Evolutionary conservation across 345 rosid species (phyloP), one percentile per base, ranked within the genome.

Genomic region (Gossypium thurberi): DNA sequence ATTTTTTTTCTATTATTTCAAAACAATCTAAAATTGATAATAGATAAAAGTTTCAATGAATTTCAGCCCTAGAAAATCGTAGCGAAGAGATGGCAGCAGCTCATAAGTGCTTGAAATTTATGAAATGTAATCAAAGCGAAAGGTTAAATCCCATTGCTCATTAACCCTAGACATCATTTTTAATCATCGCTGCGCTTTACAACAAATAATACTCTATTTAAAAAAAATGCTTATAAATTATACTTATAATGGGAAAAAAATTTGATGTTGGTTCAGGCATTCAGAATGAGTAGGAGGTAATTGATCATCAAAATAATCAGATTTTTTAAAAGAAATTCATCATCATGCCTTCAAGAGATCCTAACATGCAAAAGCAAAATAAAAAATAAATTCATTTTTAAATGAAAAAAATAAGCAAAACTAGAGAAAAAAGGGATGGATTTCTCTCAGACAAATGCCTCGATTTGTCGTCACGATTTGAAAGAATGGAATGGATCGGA

Each of bases 391-490:
- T 8, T 9, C 0, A 6, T 8, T 46, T 11, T 46, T 46, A 44
- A 44, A 46, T 46, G 59, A 10, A 0, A 4, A 0, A 25, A 0
- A 33, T 0, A 2, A 26, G 28, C 0, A 47, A 25, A 20, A 9
- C 42, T 47, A 43, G 15, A 44, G 9, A 40, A 23, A 47, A 21
- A 28, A 8, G 21, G 4, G 4, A 6, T 26, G 58, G 77, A 71
- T 72, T 80, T 76, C 89, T 80, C 91, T 86, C 91, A 81, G 91
- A 84, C 89, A 88, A 88, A 84, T 86, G 91, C 89, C 91, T 88
- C 89, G 82, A 70, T 68, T 81, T 81, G 86, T 88, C 92, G 81
- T 81, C 92, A 86, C 51, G 81, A 80, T 84, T 77, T 66, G 20
- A 48, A 72, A 56, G 88, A 88, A 84, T 81, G 86, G 86, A 86